These are phyloP conservation scores for Didymellaceae sp. DNA, from an alignment of 2,329 filamentous ascomycete species.

Conservation along the genomic window DNA sequence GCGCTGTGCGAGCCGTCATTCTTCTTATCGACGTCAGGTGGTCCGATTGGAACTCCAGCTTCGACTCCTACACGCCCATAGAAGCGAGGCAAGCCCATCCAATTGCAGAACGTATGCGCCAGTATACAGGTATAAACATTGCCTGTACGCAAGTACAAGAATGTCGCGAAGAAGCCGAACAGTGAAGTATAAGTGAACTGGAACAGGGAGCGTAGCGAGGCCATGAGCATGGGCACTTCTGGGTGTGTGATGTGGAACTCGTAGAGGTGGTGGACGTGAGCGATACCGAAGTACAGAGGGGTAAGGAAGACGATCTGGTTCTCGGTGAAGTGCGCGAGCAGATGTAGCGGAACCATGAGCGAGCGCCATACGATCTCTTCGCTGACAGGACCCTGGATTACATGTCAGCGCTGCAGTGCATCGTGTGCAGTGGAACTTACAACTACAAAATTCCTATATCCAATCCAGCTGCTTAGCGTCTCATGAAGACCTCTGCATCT, in stretches of 20 bases:
- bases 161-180: constrained; percentile 93
- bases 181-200: constrained; percentile 91
- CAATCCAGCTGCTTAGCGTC: constrained; percentile 72
- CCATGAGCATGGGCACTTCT: constrained; percentile 66
- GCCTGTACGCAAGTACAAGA: constrained; percentile 84
- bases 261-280: constrained; percentile 95
- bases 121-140: constrained; percentile 77
- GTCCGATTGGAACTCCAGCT: constrained; percentile 52
- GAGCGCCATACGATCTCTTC: constrained; percentile 95
- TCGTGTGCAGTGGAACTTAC: constrained; percentile 58
- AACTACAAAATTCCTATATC: constrained; percentile 85
- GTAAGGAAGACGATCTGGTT: constrained; percentile 76
- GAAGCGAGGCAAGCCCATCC: constrained; percentile 83
- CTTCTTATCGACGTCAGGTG: constrained; percentile 38
- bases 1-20: constrained; percentile 48
- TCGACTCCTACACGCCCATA: constrained; percentile 75
- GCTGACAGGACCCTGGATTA: constrained; percentile 72
- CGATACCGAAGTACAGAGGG: constrained; percentile 88
- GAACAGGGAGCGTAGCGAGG: constrained; percentile 74
- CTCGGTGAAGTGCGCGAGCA: constrained; percentile 65
- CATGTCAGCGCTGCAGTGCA: constrained; percentile 18
- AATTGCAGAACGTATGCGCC: constrained; percentile 90
- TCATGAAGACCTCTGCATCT: constrained; percentile 62
- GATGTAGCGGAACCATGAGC: constrained; percentile 80
- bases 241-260: constrained; percentile 87